Base-by-base conservation (phyloP, 805 yeast genomes). In the Hanseniaspora mollemarum region DNA sequence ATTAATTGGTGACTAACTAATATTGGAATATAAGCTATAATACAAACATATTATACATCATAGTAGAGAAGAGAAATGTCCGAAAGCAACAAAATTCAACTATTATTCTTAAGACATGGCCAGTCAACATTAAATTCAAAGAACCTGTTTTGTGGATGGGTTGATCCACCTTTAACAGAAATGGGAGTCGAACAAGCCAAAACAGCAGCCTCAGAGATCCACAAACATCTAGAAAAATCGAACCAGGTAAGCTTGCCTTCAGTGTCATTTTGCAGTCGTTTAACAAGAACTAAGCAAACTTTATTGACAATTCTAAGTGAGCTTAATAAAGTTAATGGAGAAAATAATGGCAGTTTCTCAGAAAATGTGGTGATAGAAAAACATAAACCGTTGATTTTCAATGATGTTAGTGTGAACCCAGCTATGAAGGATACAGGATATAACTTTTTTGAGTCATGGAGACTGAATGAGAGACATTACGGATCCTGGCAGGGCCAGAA, bases 81-180 rank as follows among this genome's bases (percentile, higher is more conserved):
- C 5, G 18, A 18, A 13, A 28, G 40, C 6, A 42, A 40, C 6
- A 62, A 62, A 1, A 60, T 62, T 37, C 39, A 65, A 60, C 51
- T 65, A 5, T 58, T 62, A 43, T 50, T 83, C 53, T 73, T 83
- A 49, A 77, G 94, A 67, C 94, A 84, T 71, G 94, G 94, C 3
- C 84, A 84, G 64, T 80, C 87, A 60, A 80, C 78, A 60, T 78
- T 86, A 78, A 84, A 84, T 63, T 78, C 81, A 62, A 76, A 76
- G 60, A 78, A 82, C 66, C 71, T 77, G 56, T 84, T 84, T 67
- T 83, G 92, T 64, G 94, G 94, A 18, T 84, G 94, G 94, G 78
- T 82, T 28, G 90, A 84, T 67, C 81, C 83, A 31, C 71, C 74
- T 53, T 69, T 84, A 58, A 80, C 88, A 3, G 78, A 68, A 7